These are phyloP conservation scores for Fusarium coffeatum DNA, from an alignment of 2,329 filamentous ascomycete genomes.

Conservation along the genomic window DNA sequence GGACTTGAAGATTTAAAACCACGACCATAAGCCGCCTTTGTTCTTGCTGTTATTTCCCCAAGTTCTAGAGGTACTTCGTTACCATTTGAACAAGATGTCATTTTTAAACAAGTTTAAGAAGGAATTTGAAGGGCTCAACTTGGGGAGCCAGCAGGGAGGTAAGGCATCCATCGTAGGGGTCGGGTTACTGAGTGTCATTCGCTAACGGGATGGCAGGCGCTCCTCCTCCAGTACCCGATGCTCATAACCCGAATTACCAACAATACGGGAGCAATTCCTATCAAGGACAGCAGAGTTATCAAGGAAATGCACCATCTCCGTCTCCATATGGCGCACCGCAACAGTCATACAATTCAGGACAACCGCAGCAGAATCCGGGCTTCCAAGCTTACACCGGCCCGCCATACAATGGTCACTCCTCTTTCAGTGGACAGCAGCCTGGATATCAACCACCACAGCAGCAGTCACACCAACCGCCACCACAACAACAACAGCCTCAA, in stretches of 20 bases:
- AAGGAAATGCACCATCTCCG: neutral
- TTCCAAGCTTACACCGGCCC: constrained; percentile 4
- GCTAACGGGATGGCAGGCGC: neutral
- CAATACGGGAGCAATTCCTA: neutral
- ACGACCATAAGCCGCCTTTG: neutral
- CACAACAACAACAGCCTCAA: neutral
- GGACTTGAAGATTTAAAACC: neutral
- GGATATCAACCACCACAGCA: neutral
- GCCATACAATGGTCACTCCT: neutral
- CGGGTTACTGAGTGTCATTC: accelerated
- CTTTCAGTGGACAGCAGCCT: neutral
- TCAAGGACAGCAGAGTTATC: constrained; percentile 5
- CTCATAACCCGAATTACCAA: neutral
- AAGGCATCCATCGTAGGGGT: neutral
- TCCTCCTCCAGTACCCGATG: neutral
- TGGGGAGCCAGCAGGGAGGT: constrained; percentile 14
- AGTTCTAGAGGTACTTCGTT: neutral
- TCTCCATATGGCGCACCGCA: neutral
- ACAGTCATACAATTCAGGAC: neutral
- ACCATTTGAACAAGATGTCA: constrained; percentile 1
- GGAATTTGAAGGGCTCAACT: constrained; percentile 31
- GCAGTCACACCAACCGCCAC: neutral
- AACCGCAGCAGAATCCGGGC: neutral
- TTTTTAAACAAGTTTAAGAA: constrained; percentile 35
- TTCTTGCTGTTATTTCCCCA: accelerated